Base-by-base conservation (phyloP, 2,329 filamentous ascomycete species). In the Arthrobotrys conoides region DNA sequence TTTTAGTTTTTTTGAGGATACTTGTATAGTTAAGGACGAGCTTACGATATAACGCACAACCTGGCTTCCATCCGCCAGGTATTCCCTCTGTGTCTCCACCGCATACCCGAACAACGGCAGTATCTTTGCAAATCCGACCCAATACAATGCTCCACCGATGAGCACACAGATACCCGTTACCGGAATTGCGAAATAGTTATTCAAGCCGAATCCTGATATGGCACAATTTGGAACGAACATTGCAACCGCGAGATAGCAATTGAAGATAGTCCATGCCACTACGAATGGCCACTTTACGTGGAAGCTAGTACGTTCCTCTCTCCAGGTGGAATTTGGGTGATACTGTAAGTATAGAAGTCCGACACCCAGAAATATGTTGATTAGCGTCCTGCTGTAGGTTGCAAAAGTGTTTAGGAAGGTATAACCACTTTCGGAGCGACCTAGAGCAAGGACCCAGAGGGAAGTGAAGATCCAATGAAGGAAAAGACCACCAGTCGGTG, bases 401-500 rank as follows among this genome's bases (percentile, higher is more conserved):
- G 72, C 67, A 53, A 86, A 87, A 41, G 89, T 88, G 66, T 89
- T 86, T 41, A 90, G 87, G 82, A 92, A 92, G 83, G 90, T 91
- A 83, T 92, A 92, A 0, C 90, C 90, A 49, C 66, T 71, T 36
- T 18, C 90, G 0, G 90, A 91, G 0, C 90, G 88, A 0, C 91
- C 91, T 0, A 90, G 90, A 0, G 90, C 90, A 2, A 92, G 83
- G 33, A 93, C 87, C 16, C 92, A 87, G 53, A 92, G 87, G 71
- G 91, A 86, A 0, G 90, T 91, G 1, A 91, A 87, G 18, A 91
- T 82, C 87, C 89, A 92, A 82, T 92, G 90, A 22, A 92, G 86
- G 81, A 92, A 88, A 3, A 90, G 84, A 83, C 87, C 24, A 0
- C 89, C 85, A 16, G 89, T 87, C 0, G 91, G 91, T 0, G 91